Conservation (phyloP, 805 yeast species). For the Pichia phayaonensis region DNA sequence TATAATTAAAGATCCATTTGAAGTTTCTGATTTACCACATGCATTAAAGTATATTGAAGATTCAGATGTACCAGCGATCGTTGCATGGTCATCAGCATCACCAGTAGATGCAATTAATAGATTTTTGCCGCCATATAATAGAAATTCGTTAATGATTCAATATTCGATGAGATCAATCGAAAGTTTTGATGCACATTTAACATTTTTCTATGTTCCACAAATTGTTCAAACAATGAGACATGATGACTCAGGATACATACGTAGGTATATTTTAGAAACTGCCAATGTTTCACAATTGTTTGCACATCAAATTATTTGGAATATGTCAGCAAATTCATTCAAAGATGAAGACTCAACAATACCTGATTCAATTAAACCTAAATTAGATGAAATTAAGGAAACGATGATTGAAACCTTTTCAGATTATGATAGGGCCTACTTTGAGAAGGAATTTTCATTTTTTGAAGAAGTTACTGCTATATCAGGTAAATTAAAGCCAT, state of each 20-base stretch:
- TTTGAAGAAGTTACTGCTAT: conserved; percentile 88
- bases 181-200: conserved; percentile 74
- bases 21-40: conserved; percentile 46
- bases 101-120: conserved; percentile 83
- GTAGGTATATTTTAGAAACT: conserved; percentile 82
- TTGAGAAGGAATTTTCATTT: conserved; percentile 78
- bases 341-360: conserved; percentile 79
- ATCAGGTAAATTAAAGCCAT: conserved; percentile 92
- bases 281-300: conserved; percentile 85
- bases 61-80: conserved; percentile 14
- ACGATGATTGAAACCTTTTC: conserved; percentile 58
- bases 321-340: conserved; percentile 87
- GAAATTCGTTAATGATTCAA: conserved; percentile 64
- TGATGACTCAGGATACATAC: conserved; percentile 79
- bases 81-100: conserved; percentile 65
- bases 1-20: conserved; percentile 49
- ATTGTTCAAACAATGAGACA: conserved; percentile 87
- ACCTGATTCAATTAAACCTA: conserved; percentile 80
- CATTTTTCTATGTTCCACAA: conserved; percentile 97
- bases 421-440: conserved; percentile 54
- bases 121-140: conserved; percentile 67
- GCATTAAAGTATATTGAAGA: conserved; percentile 49
- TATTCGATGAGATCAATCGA: conserved; percentile 87
- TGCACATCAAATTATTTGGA: conserved; percentile 98
- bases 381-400: conserved; percentile 62